A percentile compares a stretch with the other conserved stretches of the same genome.
Conservation (phyloP, 352 stramenopile genomes). For the Globisporangium nodosum region DNA sequence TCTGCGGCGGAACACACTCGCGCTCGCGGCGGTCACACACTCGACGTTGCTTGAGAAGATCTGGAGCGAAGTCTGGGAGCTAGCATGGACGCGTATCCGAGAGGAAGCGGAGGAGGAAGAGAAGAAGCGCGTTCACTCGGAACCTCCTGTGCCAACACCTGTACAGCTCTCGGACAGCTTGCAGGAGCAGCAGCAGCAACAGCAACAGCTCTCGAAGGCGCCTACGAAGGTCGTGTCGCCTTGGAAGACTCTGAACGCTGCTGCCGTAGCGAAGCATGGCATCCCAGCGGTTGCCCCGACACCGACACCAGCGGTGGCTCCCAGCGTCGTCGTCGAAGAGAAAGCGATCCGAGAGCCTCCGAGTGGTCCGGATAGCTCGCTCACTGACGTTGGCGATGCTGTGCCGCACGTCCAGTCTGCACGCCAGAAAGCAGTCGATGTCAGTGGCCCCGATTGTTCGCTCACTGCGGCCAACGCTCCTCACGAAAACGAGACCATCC, state of each 20-base stretch:
- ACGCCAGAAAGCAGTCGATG: too few relatives aligned
- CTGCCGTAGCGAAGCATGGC: conserved; percentile 5
- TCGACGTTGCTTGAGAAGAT: conserved; percentile 16
- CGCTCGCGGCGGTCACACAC: conserved; percentile 6
- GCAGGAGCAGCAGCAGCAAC: neutral
- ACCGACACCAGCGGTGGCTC: neutral
- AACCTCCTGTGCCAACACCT: neutral
- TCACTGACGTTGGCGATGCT: neutral
- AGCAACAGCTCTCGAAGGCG: too few relatives aligned
- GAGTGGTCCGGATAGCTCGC: neutral
- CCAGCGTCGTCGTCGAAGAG: neutral
- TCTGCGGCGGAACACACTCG: conserved; percentile 11
- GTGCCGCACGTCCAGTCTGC: too few relatives aligned
- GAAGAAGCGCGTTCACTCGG: conserved; percentile 1
- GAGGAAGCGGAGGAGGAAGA: conserved; percentile 13
- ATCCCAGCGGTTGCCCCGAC: neutral
- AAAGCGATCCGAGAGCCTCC: neutral
- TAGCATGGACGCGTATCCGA: conserved; percentile 13
- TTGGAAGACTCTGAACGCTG: neutral
- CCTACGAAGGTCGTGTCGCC: neutral
- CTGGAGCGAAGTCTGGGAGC: conserved; percentile 11
- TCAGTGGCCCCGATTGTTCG: neutral
- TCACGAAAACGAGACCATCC: neutral
- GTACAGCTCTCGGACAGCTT: neutral
- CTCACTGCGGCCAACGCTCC: neutral